Evolutionary conservation across 2,329 filamentous ascomycete genomes (phyloP), one percentile per base, ranked within the genome.

Genomic region (Aureobasidium lini): DNA sequence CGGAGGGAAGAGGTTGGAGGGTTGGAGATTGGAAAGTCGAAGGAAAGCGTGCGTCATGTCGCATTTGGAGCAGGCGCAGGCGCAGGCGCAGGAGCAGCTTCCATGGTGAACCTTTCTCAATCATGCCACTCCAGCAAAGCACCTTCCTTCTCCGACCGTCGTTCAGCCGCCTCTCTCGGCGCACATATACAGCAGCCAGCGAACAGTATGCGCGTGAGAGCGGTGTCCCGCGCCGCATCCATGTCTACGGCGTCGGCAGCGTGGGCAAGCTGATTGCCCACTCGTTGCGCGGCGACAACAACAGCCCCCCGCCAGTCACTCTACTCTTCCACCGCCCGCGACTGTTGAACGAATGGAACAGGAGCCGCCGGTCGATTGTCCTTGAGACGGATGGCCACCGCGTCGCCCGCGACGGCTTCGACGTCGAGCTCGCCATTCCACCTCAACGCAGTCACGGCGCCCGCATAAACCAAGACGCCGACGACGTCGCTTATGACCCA

Each of bases 171-270:
- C 13, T 6, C 15, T 7, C 32, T 1, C 43, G 43, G 6, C 54
- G 54, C 43, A 39, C 18, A 6, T 57, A 57, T 23, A 48, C 42
- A 4, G 39, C 54, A n/a, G 61, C 66, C 2, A 65, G 65, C 15
- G 67, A 71, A 32, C 69, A 71, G 52, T 69, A 70, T 59, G 65
- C 66, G 15, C 59, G 52, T 3, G 44, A 60, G 36, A 59, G 52
- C 46, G 57, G 66, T 36, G 60, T 69, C 3, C 68, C 67, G n/a
- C 68, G 76, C 61, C 80, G 85, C 36, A 86, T 95, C 62, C 84
- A 94, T 68, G 80, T 96, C 49, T 75, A 96, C 3, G 92, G 93
- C 10, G 70, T 88, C 10, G 92, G 92, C 37, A 95, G 90, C 69
- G 78, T 96, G 11, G 92, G 91, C 13, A 84, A 84, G 44, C 82